Percentiles rank a stretch among this genome's conserved stretches.
Evolutionary conservation across 768 basidiomycete genomes (phyloP).

Genomic region (Macrolepiota dolichaula): DNA sequence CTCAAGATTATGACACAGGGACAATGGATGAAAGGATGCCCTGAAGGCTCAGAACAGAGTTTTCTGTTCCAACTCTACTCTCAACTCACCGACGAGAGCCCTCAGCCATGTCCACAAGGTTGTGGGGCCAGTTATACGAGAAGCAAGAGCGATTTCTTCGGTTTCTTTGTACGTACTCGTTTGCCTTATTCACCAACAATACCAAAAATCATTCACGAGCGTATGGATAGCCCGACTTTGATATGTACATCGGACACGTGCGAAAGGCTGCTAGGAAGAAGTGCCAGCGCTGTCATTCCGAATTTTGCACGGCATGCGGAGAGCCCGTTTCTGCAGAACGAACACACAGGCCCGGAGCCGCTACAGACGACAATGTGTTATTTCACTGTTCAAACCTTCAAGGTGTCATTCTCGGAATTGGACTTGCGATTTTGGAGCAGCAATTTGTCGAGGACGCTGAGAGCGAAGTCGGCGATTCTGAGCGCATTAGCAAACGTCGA

Average conservation of each 20-base stretch:
- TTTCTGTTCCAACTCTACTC: constrained; percentile 85
- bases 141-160: constrained; percentile 77
- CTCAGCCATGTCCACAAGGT: constrained; percentile 68
- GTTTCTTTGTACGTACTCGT: constrained; percentile 62
- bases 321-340: constrained; percentile 52
- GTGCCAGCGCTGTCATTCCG: constrained; percentile 60
- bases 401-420: constrained; percentile 88
- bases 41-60: constrained; percentile 87
- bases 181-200: constrained; percentile 13
- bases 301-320: constrained; percentile 75
- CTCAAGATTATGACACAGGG: constrained; percentile 79
- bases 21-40: constrained; percentile 97
- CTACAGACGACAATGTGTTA: constrained; percentile 34
- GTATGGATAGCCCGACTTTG: constrained; percentile 60
- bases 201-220: neutral
- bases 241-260: constrained; percentile 64
- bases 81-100: constrained; percentile 54
- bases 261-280: constrained; percentile 50
- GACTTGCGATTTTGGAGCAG: constrained; percentile 81
- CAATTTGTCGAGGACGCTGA: constrained; percentile 45
- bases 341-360: constrained; percentile 10
- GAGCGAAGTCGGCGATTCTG: constrained; percentile 26
- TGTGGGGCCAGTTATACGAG: constrained; percentile 65
- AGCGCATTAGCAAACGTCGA: constrained; percentile 41
- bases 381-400: constrained; percentile 91